These are phyloP conservation scores for Forsythia viridissima DNA, from an alignment of 257 asterid species.

Conservation along the genomic window DNA sequence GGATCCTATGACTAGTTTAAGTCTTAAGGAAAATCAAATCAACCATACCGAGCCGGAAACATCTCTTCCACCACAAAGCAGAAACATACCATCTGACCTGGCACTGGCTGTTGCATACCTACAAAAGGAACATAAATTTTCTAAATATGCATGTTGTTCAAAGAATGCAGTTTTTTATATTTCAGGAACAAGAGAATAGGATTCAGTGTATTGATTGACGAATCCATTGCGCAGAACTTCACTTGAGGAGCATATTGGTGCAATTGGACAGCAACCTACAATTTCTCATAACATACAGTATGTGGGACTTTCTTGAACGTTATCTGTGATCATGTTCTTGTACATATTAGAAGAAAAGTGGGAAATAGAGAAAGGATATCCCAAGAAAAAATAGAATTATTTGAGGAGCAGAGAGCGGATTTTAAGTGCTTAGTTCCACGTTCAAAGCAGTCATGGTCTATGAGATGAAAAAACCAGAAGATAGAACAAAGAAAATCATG, in stretches of 20 bases:
- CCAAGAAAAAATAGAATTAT: not conserved
- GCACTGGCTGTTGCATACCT: slow-evolving; percentile 99
- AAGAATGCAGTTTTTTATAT: not conserved
- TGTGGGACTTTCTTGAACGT: not conserved
- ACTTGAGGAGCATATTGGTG: not conserved
- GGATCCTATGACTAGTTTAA: slow-evolving; percentile 10
- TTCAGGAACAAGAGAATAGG: not conserved
- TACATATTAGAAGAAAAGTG: not conserved
- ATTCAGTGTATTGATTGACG: not conserved
- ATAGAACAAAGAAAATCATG: not conserved
- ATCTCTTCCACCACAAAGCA: slow-evolving; percentile 99
- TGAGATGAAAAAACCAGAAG: not conserved
- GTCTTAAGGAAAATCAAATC: slow-evolving; percentile 23
- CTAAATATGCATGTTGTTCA: not conserved
- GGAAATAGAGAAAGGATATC: not conserved
- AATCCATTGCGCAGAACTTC: not conserved
- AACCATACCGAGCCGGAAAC: slow-evolving; percentile 80
- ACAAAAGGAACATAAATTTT: slow-evolving; percentile 27
- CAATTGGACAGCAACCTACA: not conserved
- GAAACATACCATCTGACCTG: slow-evolving; percentile 98
- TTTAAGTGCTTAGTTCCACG: not conserved
- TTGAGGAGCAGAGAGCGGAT: not conserved
- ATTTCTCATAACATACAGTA: not conserved
- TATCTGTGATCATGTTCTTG: not conserved
- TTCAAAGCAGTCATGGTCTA: not conserved